phyloP scores from a whole-genome alignment of 306 rosid genomes.

The Prunus davidiana region DNA sequence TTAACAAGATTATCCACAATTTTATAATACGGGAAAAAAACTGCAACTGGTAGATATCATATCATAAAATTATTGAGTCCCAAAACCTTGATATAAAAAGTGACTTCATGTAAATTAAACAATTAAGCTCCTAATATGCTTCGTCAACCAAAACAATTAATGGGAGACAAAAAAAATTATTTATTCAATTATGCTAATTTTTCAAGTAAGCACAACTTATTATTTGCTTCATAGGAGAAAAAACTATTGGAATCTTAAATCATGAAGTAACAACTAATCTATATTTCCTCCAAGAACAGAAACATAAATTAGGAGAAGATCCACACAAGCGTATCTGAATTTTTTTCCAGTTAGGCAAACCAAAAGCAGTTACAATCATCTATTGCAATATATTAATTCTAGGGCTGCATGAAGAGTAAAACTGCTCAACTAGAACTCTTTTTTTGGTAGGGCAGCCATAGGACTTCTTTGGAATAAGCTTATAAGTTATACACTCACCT shows the following conservation, averaged over 20 bases:
- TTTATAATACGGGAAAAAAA: not conserved
- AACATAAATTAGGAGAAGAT: too few species aligned
- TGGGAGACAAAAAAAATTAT: too few species aligned
- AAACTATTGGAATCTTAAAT: too few species aligned
- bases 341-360: not conserved
- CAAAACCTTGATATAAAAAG: not conserved
- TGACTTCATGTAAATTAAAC: not conserved
- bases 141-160: not conserved
- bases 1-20: too few species aligned
- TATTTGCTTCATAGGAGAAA: too few species aligned
- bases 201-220: not conserved
- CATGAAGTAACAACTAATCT: too few species aligned
- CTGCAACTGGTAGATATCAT: too few species aligned
- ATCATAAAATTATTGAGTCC: not conserved
- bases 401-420: not conserved
- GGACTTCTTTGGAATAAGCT: not conserved
- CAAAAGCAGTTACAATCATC: not conserved
- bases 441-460: too few species aligned
- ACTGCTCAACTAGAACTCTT: not conserved
- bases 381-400: too few species aligned
- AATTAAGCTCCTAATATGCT: too few species aligned
- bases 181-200: not conserved
- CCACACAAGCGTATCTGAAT: not conserved
- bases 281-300: too few species aligned
- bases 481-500: not conserved